Percentiles rank a stretch among this genome's conserved stretches.
These are phyloP conservation scores for Serendipita vermifera DNA, from an alignment of 768 basidiomycete genomes.

Conservation along the genomic window DNA sequence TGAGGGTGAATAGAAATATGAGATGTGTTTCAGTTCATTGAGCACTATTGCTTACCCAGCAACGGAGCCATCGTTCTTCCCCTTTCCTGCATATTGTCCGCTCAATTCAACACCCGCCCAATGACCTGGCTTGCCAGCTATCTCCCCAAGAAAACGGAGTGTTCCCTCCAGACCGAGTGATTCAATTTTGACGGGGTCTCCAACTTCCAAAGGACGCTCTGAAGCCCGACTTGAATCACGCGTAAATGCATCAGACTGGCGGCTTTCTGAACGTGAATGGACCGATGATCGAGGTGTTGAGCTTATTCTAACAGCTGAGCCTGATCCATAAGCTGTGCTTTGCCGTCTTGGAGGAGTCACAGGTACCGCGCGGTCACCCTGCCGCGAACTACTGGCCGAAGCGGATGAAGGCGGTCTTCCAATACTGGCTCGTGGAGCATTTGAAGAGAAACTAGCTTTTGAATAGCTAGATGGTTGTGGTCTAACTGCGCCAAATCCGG, in stretches of 20 bases:
- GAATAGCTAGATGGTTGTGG: not conserved
- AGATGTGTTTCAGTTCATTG: no score
- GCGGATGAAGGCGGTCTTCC: slow-evolving; percentile 10
- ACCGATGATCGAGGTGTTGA: not conserved
- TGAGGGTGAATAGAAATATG: slow-evolving; percentile 6
- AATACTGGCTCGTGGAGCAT: slow-evolving; percentile 6
- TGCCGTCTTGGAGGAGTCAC: slow-evolving; percentile 4
- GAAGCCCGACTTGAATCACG: slow-evolving; percentile 36
- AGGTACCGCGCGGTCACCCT: not conserved
- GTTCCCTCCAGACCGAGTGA: slow-evolving; percentile 80
- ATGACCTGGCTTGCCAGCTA: slow-evolving; percentile 75
- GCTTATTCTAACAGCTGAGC: slow-evolving; percentile 1
- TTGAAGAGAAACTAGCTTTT: not conserved
- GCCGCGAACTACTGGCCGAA: slow-evolving; percentile 9
- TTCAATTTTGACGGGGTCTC: slow-evolving; percentile 76
- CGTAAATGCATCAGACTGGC: slow-evolving; percentile 47
- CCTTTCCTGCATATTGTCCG: slow-evolving; percentile 76
- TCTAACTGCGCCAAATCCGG: not conserved
- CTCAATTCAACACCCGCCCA: slow-evolving; percentile 92
- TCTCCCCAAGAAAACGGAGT: slow-evolving; percentile 67
- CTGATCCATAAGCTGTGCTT: not conserved
- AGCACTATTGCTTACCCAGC: slow-evolving; percentile 65
- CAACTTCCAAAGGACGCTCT: slow-evolving; percentile 43
- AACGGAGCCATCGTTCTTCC: slow-evolving; percentile 90
- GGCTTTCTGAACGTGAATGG: slow-evolving; percentile 44